Base-by-base conservation (phyloP, 2,329 filamentous ascomycete species). In the Colletotrichum australisinense region DNA sequence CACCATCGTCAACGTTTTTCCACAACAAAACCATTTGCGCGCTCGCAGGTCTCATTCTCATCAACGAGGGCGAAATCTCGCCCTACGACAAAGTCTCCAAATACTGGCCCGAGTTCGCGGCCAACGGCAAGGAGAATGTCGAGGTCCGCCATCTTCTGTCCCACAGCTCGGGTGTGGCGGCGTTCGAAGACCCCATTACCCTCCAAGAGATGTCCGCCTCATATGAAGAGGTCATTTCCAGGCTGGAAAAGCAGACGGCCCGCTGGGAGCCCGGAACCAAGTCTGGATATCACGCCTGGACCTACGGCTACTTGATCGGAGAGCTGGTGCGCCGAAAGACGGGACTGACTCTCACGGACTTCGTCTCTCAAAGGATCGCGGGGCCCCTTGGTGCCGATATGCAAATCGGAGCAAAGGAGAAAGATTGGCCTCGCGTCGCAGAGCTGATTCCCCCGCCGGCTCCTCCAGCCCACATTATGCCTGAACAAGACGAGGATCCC, bases 101-200 rank as follows among this genome's bases (percentile, higher is more conserved):
- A 52, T 84, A 86, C 78, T 87, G 86, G 86, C 86, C 86, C 1
- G 86, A 86, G 57, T 87, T 87, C 67, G 83, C 78, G 0, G 79
- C 74, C 14, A 83, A 84, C 24, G 84, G 83, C 49, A 86, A 86
- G 60, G 77, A 83, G 52, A 75, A 81, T 16, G 76, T 86, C 56
- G 74, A 80, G 12, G 81, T 87, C 6, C 78, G 80, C 1, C 84
- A 87, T 71, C 16, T 86, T 2, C 77, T 87, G 14, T 80, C 80
- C 1, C 85, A 87, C 75, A 83, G 79, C 0, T 79, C 84, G 0
- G 81, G 83, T 7, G 67, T 84, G 2, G 73, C 81, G 2, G 80
- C 77, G 3, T 82, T 81, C 76, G 76, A 86, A 12, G 66, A 78
- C 1, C 77, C 78, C 0, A 76, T 84, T 12, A 77, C 77, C 0